These are phyloP conservation scores for Cyphellophora attinorum DNA, from an alignment of 2,329 filamentous ascomycete genomes.

Conservation along the genomic window DNA sequence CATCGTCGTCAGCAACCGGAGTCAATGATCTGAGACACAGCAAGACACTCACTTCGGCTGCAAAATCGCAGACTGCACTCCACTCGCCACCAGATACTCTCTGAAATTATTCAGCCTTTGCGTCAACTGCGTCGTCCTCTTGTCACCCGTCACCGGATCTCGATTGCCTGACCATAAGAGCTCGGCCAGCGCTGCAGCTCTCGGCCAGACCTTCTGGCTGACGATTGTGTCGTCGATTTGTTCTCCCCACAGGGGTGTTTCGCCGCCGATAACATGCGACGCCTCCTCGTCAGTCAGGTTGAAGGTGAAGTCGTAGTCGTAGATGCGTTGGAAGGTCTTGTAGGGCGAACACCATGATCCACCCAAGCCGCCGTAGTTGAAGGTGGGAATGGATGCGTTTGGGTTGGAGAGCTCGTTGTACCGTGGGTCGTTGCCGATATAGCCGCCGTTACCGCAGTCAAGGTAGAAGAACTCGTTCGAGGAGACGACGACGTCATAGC, in stretches of 20 bases:
- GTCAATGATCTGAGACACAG: background rate
- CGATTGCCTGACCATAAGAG: slow-evolving; percentile 47
- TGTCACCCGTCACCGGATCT: slow-evolving; percentile 35
- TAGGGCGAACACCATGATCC: slow-evolving; percentile 51
- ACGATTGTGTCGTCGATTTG: slow-evolving; percentile 46
- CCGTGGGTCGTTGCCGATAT: slow-evolving; percentile 44
- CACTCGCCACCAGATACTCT: slow-evolving; percentile 48
- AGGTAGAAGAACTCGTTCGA: slow-evolving; percentile 48
- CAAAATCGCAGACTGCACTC: slow-evolving; percentile 40
- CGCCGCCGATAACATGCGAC: slow-evolving; percentile 41
- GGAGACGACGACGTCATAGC: slow-evolving; percentile 49
- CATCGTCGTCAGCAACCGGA: no score
- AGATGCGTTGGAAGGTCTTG: slow-evolving; percentile 53
- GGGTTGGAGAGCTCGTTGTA: slow-evolving; percentile 48
- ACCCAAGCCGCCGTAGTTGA: slow-evolving; percentile 46
- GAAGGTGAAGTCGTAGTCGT: slow-evolving; percentile 47
- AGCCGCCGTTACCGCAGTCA: slow-evolving; percentile 47
- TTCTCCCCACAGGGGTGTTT: slow-evolving; percentile 45
- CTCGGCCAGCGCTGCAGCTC: slow-evolving; percentile 47
- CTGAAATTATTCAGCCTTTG: slow-evolving; percentile 51
- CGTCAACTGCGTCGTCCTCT: slow-evolving; percentile 44
- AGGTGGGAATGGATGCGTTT: slow-evolving; percentile 33
- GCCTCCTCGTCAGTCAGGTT: slow-evolving; percentile 39
- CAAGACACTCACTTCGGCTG: slow-evolving; percentile 35
- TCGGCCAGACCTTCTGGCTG: slow-evolving; percentile 45